These are phyloP conservation scores for Pseudomicrostroma phylloplanum DNA, from an alignment of 1,284 basidiomycete species.

Conservation along the genomic window DNA sequence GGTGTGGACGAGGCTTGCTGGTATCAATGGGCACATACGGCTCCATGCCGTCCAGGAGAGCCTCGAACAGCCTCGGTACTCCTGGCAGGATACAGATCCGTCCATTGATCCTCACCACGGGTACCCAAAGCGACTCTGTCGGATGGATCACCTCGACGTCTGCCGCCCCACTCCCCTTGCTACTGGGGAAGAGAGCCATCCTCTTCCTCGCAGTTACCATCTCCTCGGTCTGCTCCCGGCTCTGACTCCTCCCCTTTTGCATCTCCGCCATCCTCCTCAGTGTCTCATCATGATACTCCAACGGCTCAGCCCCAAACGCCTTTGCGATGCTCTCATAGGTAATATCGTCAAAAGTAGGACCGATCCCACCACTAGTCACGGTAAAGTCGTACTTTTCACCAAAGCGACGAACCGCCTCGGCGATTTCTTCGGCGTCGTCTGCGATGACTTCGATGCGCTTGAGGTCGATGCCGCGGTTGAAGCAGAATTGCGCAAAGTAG, in stretches of 20 bases:
- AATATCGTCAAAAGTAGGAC: constrained; percentile 56
- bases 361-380: constrained; percentile 28
- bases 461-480: constrained; percentile 43
- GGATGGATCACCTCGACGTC: constrained; percentile 33
- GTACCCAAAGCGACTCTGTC: constrained; percentile 63
- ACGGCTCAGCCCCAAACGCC: constrained; percentile 62
- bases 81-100: constrained; percentile 85
- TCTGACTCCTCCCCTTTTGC: constrained; percentile 60
- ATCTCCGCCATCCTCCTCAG: constrained; percentile 68
- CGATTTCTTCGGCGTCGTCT: constrained; percentile 79
- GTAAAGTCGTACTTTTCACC: constrained; percentile 56
- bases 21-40: constrained; percentile 55
- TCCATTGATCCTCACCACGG: constrained; percentile 71
- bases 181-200: constrained; percentile 41
- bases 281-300: constrained; percentile 74
- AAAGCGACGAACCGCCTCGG: constrained; percentile 77
- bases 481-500: constrained; percentile 52
- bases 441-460: constrained; percentile 77
- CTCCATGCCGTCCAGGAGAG: constrained; percentile 54
- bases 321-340: constrained; percentile 80
- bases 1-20: constrained; percentile 26
- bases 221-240: constrained; percentile 62
- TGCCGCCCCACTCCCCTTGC: constrained; percentile 47
- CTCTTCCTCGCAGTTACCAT: constrained; percentile 39
- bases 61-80: constrained; percentile 53